Evolutionary conservation across 139 green algal genomes (phyloP).

Genomic region (Asterochloris erici): DNA sequence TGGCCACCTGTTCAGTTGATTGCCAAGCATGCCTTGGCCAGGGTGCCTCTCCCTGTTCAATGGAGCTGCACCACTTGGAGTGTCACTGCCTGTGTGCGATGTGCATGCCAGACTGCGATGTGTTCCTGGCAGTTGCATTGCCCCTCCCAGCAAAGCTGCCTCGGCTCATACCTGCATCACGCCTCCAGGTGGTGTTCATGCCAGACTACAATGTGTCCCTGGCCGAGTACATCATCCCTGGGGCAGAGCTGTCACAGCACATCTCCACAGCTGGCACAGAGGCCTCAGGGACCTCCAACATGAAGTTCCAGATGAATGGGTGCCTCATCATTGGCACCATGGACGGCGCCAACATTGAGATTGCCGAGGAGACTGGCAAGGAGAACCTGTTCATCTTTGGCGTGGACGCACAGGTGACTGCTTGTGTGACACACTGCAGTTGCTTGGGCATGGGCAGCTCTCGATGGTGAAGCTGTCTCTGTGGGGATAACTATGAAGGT

Average conservation of each 20-base stretch:
- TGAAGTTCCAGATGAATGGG: constrained; percentile 99
- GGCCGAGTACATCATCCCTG: constrained; percentile 82
- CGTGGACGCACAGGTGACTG: constrained; percentile 50
- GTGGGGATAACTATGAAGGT: too few relatives aligned
- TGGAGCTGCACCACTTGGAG: too few relatives aligned
- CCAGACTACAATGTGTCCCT: constrained; percentile 96
- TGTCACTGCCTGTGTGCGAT: too few relatives aligned
- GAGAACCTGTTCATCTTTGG: constrained; percentile 92
- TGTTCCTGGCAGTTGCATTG: too few relatives aligned
- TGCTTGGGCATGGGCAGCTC: constrained; percentile 29
- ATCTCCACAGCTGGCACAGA: constrained; percentile 92
- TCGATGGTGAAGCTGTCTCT: too few relatives aligned
- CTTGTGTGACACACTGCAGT: too few relatives aligned
- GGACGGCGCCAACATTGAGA: constrained; percentile 99
- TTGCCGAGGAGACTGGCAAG: constrained; percentile 78
- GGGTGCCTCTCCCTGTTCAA: neutral
- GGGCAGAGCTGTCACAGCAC: constrained; percentile 79
- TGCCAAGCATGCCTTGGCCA: too few relatives aligned
- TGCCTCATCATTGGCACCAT: constrained; percentile 97
- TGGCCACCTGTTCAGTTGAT: too few relatives aligned
- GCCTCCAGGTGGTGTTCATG: constrained; percentile 77
- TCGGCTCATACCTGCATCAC: too few relatives aligned
- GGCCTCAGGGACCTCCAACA: constrained; percentile 91
- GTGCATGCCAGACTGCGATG: too few relatives aligned
- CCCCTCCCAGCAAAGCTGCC: too few relatives aligned